phyloP scores from a whole-genome alignment of 148 eudicot genomes.

The Amaranthus palmeri region DNA sequence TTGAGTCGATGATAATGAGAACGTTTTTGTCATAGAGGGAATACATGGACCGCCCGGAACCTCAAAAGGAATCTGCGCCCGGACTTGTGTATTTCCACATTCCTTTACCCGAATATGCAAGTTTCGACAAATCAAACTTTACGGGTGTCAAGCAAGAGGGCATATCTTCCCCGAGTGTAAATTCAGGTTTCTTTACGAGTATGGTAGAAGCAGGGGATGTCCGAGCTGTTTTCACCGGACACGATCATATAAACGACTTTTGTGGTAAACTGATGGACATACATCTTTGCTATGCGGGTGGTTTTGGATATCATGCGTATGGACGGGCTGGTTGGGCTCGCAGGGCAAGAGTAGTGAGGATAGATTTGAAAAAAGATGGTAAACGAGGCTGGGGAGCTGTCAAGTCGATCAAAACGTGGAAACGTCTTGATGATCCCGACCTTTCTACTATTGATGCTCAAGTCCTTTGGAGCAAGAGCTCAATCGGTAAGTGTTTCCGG shows the following conservation, averaged over 20 bases:
- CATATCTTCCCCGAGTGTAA: constrained; percentile 66
- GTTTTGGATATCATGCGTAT: constrained; percentile 96
- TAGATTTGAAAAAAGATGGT: constrained; percentile 50
- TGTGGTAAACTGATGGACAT: constrained; percentile 68
- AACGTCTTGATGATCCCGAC: constrained; percentile 65
- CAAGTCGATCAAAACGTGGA: constrained; percentile 79
- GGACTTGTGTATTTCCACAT: constrained; percentile 89
- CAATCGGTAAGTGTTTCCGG: constrained; percentile 34
- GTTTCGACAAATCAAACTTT: constrained; percentile 57
- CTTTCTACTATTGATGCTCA: constrained; percentile 57
- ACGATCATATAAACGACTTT: constrained; percentile 91
- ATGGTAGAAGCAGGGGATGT: constrained; percentile 79
- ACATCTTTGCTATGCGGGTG: constrained; percentile 87
- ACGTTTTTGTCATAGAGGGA: constrained; percentile 40
- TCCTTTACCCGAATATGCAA: constrained; percentile 79
- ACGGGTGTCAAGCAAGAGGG: constrained; percentile 83
- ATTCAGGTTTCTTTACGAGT: constrained; percentile 81
- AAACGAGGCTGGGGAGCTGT: constrained; percentile 70
- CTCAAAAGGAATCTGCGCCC: constrained; percentile 59
- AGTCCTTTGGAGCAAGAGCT: constrained; percentile 68
- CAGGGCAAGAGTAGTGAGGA: constrained; percentile 81
- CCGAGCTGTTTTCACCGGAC: constrained; percentile 76
- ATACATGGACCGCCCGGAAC: constrained; percentile 41
- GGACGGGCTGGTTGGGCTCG: constrained; percentile 92
- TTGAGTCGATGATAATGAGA: constrained; percentile 2